phyloP scores from a whole-genome alignment of 176 grass and related monocot genomes.

The Triticum urartu region DNA sequence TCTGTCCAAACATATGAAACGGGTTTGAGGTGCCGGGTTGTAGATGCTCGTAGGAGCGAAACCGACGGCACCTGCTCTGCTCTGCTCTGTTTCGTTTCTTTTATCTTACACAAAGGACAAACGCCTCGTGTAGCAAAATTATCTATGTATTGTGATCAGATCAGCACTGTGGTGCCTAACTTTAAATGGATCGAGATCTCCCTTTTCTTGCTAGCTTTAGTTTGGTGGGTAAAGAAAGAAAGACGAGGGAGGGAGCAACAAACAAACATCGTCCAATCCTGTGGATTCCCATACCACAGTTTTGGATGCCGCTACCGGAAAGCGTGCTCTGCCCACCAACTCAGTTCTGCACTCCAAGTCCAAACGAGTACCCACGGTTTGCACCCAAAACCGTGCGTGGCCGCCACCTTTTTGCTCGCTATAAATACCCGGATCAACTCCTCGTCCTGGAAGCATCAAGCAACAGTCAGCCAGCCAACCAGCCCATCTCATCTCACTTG shows the following conservation, averaged over 20 bases:
- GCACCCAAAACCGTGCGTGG: too few species aligned
- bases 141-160: too few species aligned
- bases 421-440: neutral
- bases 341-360: neutral
- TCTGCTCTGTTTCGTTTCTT: too few species aligned
- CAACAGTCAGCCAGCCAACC: neutral
- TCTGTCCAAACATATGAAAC: too few species aligned
- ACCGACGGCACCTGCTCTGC: too few species aligned
- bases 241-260: too few species aligned
- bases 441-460: too few species aligned
- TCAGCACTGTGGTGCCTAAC: neutral
- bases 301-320: neutral
- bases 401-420: neutral
- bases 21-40: too few species aligned
- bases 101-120: too few species aligned
- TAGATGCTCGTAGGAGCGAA: too few species aligned
- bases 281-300: neutral
- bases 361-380: neutral
- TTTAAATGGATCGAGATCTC: neutral
- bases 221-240: neutral
- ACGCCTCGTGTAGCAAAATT: neutral
- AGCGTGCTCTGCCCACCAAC: slow-evolving; percentile 13
- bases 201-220: neutral
- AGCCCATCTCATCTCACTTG: neutral
- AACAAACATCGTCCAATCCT: too few species aligned